Evolutionary conservation across 1,139 yeast genomes (phyloP).

Genomic region (Yamadazyma aaseri): DNA sequence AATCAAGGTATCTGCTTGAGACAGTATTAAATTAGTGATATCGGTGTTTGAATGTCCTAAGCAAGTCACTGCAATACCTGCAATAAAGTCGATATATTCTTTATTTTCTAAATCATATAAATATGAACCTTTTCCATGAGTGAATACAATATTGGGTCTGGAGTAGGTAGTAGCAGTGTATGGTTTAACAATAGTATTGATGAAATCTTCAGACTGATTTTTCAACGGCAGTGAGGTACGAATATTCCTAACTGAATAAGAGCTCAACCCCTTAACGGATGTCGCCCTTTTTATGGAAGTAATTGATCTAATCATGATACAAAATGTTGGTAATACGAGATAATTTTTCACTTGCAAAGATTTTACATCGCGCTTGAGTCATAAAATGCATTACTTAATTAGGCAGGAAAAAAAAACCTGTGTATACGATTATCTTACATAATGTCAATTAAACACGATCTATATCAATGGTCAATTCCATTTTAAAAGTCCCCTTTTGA

Average conservation of each 20-base stretch:
- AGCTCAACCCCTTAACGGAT: neutral
- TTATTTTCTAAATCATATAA: constrained; percentile 77
- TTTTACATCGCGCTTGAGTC: constrained; percentile 41
- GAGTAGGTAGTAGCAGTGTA: constrained; percentile 80
- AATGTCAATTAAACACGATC: constrained; percentile 28
- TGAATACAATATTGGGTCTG: constrained; percentile 69
- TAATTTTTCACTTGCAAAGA: constrained; percentile 13
- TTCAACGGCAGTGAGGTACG: constrained; percentile 1
- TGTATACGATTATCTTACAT: neutral
- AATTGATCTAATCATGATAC: neutral
- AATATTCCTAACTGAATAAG: neutral
- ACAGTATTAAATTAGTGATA: constrained; percentile 63
- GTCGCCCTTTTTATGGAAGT: no score
- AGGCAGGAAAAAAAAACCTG: constrained; percentile 13
- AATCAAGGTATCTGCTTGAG: constrained; percentile 70
- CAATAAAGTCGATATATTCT: constrained; percentile 83
- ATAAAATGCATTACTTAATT: constrained; percentile 24
- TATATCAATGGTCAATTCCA: constrained; percentile 65
- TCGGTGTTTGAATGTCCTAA: constrained; percentile 83
- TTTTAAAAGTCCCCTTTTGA: constrained; percentile 29
- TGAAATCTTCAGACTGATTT: constrained; percentile 30
- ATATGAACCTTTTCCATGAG: constrained; percentile 71
- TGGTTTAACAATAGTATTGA: constrained; percentile 42
- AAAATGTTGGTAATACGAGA: neutral
- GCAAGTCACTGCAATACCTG: constrained; percentile 96